phyloP scores from a whole-genome alignment of 805 yeast genomes.

The Jamesozyma spencerorum region DNA sequence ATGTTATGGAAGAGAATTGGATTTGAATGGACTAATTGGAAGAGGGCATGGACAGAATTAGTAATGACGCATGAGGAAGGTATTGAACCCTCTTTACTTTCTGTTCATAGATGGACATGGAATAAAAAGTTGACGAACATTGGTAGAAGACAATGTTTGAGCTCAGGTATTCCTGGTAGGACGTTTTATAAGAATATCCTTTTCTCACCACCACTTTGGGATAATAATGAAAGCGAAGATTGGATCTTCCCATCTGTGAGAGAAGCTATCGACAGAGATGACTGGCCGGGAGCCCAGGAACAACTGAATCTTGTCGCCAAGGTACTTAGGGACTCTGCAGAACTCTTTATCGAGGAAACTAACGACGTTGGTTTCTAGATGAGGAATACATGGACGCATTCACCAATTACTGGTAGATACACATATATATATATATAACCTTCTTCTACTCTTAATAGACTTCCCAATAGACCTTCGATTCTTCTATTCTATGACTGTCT shows the following conservation, averaged over 20 bases:
- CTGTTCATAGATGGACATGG: slow-evolving; percentile 72
- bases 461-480: too few species aligned
- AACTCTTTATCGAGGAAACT: slow-evolving; percentile 25
- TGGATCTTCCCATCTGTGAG: slow-evolving; percentile 70
- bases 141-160: slow-evolving; percentile 43
- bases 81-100: slow-evolving; percentile 61
- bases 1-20: slow-evolving; percentile 37
- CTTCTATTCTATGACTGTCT: too few species aligned
- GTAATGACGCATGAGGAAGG: slow-evolving; percentile 43
- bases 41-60: slow-evolving; percentile 52
- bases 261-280: slow-evolving; percentile 47
- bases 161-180: slow-evolving; percentile 40
- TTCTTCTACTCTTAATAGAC: too few species aligned
- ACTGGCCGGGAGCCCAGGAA: slow-evolving; percentile 45
- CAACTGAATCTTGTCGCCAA: slow-evolving; percentile 40
- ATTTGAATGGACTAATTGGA: slow-evolving; percentile 45
- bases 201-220: slow-evolving; percentile 57
- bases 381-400: too few species aligned
- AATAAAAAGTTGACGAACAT: slow-evolving; percentile 55
- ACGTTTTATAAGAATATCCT: slow-evolving; percentile 59
- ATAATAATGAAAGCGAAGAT: slow-evolving; percentile 37
- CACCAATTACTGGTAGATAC: too few species aligned
- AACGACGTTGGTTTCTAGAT: slow-evolving; percentile 6
- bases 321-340: slow-evolving; percentile 27
- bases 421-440: too few species aligned